phyloP scores from a whole-genome alignment of 495 filamentous ascomycete species.

The Neurospora tetrasperma region DNA sequence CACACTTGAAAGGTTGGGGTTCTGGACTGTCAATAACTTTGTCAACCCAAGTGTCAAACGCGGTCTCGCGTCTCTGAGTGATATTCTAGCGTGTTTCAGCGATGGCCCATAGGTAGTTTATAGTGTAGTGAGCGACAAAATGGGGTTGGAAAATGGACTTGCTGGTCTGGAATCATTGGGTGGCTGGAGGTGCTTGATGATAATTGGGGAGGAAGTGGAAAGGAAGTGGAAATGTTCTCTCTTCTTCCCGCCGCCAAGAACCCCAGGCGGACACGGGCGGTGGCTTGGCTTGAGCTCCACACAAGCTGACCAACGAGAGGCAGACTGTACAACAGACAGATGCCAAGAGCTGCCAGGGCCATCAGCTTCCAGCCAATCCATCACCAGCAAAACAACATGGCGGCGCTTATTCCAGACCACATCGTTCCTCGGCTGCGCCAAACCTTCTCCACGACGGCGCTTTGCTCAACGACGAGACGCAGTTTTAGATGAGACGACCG shows the following conservation, averaged over 20 bases:
- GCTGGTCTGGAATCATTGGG: neutral
- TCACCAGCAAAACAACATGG: constrained; percentile 7
- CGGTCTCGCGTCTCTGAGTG: neutral
- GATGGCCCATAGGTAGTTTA: neutral
- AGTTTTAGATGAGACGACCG: neutral
- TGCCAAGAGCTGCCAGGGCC: neutral
- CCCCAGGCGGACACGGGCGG: neutral
- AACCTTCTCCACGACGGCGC: constrained; percentile 16
- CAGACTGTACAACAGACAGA: neutral
- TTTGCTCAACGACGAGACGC: constrained; percentile 11
- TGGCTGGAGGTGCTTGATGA: neutral
- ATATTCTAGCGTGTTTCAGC: neutral
- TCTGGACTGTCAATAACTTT: neutral
- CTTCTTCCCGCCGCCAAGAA: neutral
- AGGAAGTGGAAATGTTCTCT: neutral
- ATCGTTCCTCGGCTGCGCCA: constrained; percentile 8
- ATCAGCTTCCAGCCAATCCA: constrained; percentile 14
- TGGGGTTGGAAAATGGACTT: neutral
- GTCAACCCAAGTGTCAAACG: neutral
- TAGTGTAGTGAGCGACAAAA: neutral
- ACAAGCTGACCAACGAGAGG: neutral
- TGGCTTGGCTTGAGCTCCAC: neutral
- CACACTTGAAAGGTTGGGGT: neutral
- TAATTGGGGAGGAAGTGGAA: neutral
- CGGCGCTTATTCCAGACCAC: constrained; percentile 28